Percentiles rank a stretch among this genome's conserved stretches.
These are phyloP conservation scores for Parathielavia hyrcaniae DNA, from an alignment of 495 filamentous ascomycete species.

Conservation along the genomic window DNA sequence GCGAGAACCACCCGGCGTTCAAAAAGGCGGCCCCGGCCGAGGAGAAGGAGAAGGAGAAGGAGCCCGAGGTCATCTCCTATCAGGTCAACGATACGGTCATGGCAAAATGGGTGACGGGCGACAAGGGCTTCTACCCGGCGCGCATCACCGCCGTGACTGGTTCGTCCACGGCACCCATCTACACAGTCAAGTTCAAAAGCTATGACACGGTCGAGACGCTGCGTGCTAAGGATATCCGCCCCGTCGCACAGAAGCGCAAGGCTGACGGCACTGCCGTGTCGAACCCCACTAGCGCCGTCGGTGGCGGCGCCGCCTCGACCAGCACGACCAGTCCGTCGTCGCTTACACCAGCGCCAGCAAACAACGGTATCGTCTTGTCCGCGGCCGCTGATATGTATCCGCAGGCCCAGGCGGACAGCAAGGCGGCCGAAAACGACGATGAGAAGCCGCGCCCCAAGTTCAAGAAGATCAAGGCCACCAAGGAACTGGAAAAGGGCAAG, in stretches of 20 bases:
- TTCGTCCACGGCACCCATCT: slow-evolving; percentile 78
- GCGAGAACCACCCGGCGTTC: slow-evolving; percentile 65
- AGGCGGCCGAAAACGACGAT: slow-evolving; percentile 36
- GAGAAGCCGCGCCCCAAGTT: slow-evolving; percentile 41
- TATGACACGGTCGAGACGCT: slow-evolving; percentile 85
- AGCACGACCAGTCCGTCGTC: slow-evolving; percentile 23
- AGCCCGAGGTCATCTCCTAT: slow-evolving; percentile 50
- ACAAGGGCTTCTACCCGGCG: slow-evolving; percentile 86
- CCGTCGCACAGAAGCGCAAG: slow-evolving; percentile 81
- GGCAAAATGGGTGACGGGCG: slow-evolving; percentile 84
- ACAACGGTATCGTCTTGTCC: slow-evolving; percentile 65
- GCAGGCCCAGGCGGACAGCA: slow-evolving; percentile 55
- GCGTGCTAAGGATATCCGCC: slow-evolving; percentile 75
- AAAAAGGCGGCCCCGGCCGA: slow-evolving; percentile 50
- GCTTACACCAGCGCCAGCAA: slow-evolving; percentile 20
- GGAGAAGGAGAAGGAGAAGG: slow-evolving; percentile 41
- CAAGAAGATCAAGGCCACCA: slow-evolving; percentile 83
- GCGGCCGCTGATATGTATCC: slow-evolving; percentile 83
- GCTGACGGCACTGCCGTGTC: slow-evolving; percentile 68
- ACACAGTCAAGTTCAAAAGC: slow-evolving; percentile 87
- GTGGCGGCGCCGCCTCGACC: slow-evolving; percentile 39
- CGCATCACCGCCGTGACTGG: slow-evolving; percentile 91
- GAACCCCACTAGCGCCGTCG: slow-evolving; percentile 37
- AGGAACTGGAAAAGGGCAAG: slow-evolving; percentile 83
- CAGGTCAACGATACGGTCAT: slow-evolving; percentile 85